phyloP scores from a whole-genome alignment of 139 green algal species.

The Chlamydomonas applanata region DNA sequence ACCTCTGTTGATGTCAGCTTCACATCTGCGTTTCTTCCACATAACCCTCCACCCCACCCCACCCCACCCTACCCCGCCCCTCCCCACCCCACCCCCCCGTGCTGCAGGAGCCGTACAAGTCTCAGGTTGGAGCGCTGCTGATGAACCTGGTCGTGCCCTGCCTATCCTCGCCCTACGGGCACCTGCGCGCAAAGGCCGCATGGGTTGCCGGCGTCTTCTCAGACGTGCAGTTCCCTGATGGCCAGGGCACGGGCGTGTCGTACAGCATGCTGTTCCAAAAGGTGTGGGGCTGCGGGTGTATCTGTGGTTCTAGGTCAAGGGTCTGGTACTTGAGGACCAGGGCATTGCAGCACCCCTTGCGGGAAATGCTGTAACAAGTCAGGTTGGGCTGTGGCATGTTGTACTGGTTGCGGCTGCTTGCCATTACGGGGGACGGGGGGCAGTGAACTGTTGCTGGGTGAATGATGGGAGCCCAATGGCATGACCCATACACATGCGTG shows the following conservation, averaged over 20 bases:
- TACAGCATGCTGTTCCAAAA: conserved; percentile 75
- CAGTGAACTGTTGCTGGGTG: too few species aligned
- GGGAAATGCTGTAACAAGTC: too few species aligned
- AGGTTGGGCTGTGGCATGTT: too few species aligned
- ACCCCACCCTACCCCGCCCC: background rate
- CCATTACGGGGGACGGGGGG: too few species aligned
- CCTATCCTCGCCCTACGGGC: conserved; percentile 61
- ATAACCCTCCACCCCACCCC: too few species aligned
- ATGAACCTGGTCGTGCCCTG: conserved; percentile 72
- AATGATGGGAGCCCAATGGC: too few species aligned
- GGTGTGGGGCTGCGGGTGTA: conserved; percentile 16
- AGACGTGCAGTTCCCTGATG: conserved; percentile 76
- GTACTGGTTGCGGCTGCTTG: too few species aligned
- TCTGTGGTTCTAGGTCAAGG: background rate
- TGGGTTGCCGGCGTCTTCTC: conserved; percentile 85
- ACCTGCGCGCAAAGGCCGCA: conserved; percentile 87
- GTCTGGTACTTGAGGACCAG: background rate
- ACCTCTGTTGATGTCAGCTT: too few species aligned
- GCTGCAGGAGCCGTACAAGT: conserved; percentile 75
- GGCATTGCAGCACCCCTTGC: background rate
- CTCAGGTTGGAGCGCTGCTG: conserved; percentile 85
- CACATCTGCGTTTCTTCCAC: too few species aligned
- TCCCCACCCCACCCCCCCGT: too few species aligned
- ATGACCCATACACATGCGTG: too few species aligned
- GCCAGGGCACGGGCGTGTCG: conserved; percentile 50